These are phyloP conservation scores for Sarocladiaceae sp. DNA, from an alignment of 2,329 filamentous ascomycete genomes.

Conservation along the genomic window DNA sequence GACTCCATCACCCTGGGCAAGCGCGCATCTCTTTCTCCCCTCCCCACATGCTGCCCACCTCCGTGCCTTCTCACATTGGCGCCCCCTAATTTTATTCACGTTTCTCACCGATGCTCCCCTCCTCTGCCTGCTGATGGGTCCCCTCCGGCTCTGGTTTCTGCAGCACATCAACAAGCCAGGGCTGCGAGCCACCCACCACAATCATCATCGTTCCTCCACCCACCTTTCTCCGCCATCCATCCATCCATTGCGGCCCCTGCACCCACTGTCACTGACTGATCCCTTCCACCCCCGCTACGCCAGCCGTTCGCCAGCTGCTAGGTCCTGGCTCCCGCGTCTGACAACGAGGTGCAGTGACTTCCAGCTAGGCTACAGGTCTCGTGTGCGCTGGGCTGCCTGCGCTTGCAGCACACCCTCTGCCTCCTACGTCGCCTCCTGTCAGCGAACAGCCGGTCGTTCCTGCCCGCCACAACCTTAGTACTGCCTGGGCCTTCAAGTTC, in stretches of 20 bases:
- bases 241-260: background rate
- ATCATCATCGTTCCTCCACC: background rate
- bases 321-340: background rate
- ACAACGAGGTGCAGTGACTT: too few relatives aligned
- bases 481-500: too few relatives aligned
- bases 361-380: too few relatives aligned
- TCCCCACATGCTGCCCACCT: background rate
- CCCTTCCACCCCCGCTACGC: background rate
- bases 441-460: too few relatives aligned
- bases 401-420: background rate
- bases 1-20: conserved; percentile 6
- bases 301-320: conserved; percentile 4
- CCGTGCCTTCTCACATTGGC: background rate
- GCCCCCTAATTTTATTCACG: conserved; percentile 1
- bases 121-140: too few relatives aligned
- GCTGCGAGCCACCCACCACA: too few relatives aligned
- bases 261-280: background rate
- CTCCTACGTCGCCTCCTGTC: too few relatives aligned
- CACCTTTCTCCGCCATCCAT: background rate
- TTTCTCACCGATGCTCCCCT: background rate
- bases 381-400: too few relatives aligned
- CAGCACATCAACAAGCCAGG: too few relatives aligned
- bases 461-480: too few relatives aligned
- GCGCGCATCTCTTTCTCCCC: background rate
- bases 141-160: too few relatives aligned